Percentiles rank a stretch among this genome's conserved stretches.
These are phyloP conservation scores for Gloeophyllum trabeum DNA, from an alignment of 768 basidiomycete genomes.

Conservation along the genomic window DNA sequence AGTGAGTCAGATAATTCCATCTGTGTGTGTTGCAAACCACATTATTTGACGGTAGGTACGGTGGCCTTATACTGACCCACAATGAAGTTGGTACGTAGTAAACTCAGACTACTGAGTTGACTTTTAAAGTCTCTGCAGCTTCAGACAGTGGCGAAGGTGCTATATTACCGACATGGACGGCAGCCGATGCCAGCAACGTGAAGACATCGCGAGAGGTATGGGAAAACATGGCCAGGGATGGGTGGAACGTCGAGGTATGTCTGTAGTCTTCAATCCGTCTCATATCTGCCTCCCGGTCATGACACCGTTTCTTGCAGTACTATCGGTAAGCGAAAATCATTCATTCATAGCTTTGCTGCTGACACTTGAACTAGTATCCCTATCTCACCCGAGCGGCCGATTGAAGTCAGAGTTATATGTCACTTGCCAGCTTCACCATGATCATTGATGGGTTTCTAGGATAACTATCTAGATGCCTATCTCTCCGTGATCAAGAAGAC, in stretches of 20 bases:
- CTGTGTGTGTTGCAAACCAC: not conserved
- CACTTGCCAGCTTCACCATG: not conserved
- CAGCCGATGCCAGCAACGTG: conserved; percentile 76
- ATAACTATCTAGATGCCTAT: conserved; percentile 95
- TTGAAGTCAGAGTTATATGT: conserved; percentile 47
- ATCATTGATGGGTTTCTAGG: conserved; percentile 33
- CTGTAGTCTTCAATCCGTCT: not conserved
- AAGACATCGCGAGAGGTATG: conserved; percentile 83
- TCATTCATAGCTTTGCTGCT: conserved; percentile 1
- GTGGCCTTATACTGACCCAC: conserved; percentile 86
- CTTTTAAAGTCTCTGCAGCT: conserved; percentile 20
- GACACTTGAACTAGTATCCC: conserved; percentile 52
- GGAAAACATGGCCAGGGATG: conserved; percentile 63
- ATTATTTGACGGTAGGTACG: conserved; percentile 40
- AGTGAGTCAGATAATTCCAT: conserved; percentile 27
- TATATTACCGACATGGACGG: conserved; percentile 89
- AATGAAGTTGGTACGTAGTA: conserved; percentile 68
- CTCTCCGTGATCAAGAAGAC: conserved; percentile 67
- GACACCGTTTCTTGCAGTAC: conserved; percentile 34
- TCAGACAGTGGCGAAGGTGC: conserved; percentile 62
- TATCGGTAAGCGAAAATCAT: conserved; percentile 40
- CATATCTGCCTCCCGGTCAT: conserved; percentile 2
- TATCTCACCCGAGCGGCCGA: conserved; percentile 86
- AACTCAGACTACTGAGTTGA: not conserved
- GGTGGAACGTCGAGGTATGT: conserved; percentile 87